Evolutionary conservation across 305 asterid genomes (phyloP).

Genomic region (Solanum hybrid): DNA sequence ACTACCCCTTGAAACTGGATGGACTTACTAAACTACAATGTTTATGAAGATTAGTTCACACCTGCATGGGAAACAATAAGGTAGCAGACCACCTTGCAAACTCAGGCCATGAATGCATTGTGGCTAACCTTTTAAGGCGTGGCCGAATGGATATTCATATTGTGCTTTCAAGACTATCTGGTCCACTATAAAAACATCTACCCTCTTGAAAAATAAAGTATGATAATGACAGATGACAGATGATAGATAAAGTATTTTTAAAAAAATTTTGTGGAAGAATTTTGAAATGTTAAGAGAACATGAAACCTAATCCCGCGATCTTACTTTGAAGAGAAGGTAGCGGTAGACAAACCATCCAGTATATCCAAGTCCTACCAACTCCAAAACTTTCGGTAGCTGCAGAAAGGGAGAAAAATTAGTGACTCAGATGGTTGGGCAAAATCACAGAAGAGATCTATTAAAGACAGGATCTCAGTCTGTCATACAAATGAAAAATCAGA

Average conservation of each 20-base stretch:
- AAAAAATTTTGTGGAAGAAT: neutral
- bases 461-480: neutral
- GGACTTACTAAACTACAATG: neutral
- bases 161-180: neutral
- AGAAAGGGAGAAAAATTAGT: neutral
- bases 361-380: slow-evolving; percentile 94
- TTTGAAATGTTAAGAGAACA: neutral
- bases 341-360: slow-evolving; percentile 98
- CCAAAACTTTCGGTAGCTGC: slow-evolving; percentile 95
- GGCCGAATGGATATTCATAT: neutral
- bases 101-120: neutral
- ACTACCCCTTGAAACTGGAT: neutral
- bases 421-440: neutral
- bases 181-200: neutral
- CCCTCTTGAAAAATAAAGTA: neutral
- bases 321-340: slow-evolving; percentile 93
- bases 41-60: neutral
- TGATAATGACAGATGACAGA: neutral
- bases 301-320: neutral
- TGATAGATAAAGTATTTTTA: neutral
- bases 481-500: neutral
- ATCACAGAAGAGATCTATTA: neutral
- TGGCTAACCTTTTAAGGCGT: neutral
- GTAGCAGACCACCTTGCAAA: neutral
- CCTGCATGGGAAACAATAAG: neutral